Base-by-base conservation (phyloP, 441 rosid genomes). In the Mallotus repandus region DNA sequence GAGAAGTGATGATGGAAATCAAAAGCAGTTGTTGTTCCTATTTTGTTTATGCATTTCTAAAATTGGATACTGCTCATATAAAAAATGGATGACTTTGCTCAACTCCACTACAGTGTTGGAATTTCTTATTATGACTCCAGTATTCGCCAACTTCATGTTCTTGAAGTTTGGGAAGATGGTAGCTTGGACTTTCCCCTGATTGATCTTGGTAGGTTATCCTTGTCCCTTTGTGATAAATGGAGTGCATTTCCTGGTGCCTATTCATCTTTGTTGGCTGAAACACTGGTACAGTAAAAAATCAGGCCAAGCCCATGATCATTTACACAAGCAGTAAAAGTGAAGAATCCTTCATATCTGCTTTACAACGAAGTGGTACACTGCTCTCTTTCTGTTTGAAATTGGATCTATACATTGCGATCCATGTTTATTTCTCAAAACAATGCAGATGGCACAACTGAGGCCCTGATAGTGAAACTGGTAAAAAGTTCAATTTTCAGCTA, bases 401-500 rank as follows among this genome's bases (percentile, higher is more conserved):
- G 72, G 38, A 72, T 53, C 72, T 61, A 58, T 74, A n/a, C 64
- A 64, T 70, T 66, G 57, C 38, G 66, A 78, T 74, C 63, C 71
- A 70, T 80, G 74, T 80, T 79, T 81, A 77, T 60, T 63, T 63
- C 75, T 54, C 66, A 54, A 77, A 61, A 70, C 81, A 74, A 71
- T 79, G 82, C 90, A 96, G 99, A 87, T 84, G 93, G 84, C 76
- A 73, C 84, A 68, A 72, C 75, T 14, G 93, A 87, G 82, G 85
- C 82, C 74, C 86, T 94, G 52, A 71, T 75, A 41, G 91, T 96
- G 79, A 85, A 86, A 80, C 86, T 90, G 64, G 95, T 96, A 58
- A 93, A 93, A 85, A 91, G 98, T 82, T 89, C 99, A 66, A 82
- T 93, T 77, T 96, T 96, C 87, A 90, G 98, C 87, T 91, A 96